These are phyloP conservation scores for Ascochyta lentis DNA, from an alignment of 2,329 filamentous ascomycete genomes.

Conservation along the genomic window DNA sequence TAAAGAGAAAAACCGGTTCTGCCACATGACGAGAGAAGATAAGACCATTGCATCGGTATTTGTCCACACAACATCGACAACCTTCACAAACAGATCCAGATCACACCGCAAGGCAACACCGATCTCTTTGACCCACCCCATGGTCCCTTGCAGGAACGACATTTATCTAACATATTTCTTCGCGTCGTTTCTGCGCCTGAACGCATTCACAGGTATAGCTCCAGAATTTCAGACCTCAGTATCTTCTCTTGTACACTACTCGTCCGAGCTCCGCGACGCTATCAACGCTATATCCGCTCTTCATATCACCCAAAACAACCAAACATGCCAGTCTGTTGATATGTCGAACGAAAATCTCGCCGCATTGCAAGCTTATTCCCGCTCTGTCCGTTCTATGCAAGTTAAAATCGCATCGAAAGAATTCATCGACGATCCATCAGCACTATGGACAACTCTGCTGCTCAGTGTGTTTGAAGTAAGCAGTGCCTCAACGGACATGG, in stretches of 20 bases:
- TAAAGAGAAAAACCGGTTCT: slow-evolving; percentile 23
- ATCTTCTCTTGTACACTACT: slow-evolving; percentile 14
- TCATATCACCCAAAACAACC: slow-evolving; percentile 11
- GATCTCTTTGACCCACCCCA: neutral
- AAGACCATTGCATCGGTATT: slow-evolving; percentile 22
- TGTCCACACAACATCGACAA: slow-evolving; percentile 15
- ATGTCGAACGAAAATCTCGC: neutral
- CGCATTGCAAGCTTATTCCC: slow-evolving; percentile 29
- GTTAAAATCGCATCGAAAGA: slow-evolving; percentile 17
- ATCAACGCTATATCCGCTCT: slow-evolving; percentile 28
- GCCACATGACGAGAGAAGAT: slow-evolving; percentile 12
- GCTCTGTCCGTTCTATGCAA: slow-evolving; percentile 25
- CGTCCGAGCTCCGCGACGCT: slow-evolving; percentile 27
- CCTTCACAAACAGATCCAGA: neutral
- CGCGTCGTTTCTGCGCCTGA: slow-evolving; percentile 31
- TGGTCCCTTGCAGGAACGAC: neutral
- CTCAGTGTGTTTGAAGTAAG: slow-evolving; percentile 36
- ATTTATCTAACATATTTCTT: slow-evolving; percentile 32
- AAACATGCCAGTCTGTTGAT: neutral
- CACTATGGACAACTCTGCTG: slow-evolving; percentile 36
- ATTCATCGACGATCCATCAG: slow-evolving; percentile 23
- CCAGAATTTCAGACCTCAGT: slow-evolving; percentile 19
- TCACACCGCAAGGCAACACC: neutral
- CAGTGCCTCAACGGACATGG: neutral
- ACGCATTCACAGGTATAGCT: slow-evolving; percentile 19